These are phyloP conservation scores for Sclerotinia subarctica DNA, from an alignment of 2,329 filamentous ascomycete species.

Conservation along the genomic window DNA sequence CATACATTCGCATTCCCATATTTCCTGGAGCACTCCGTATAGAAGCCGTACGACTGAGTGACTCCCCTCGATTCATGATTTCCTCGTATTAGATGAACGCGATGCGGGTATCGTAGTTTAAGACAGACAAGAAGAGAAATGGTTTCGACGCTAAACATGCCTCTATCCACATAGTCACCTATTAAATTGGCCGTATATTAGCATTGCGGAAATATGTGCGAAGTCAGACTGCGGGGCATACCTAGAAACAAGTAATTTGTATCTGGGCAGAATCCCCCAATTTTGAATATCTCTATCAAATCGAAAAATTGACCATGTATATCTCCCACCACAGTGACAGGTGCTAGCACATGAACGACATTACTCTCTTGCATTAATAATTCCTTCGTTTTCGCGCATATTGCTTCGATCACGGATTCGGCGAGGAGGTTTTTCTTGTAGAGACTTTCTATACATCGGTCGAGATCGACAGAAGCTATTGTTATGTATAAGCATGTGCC, in stretches of 20 bases:
- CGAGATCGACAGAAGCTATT: constrained; percentile 91
- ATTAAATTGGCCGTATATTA: constrained; percentile 14
- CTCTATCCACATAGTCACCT: constrained; percentile 96
- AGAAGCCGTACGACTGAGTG: constrained; percentile 98
- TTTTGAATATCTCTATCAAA: constrained; percentile 98
- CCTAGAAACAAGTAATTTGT: constrained; percentile 98
- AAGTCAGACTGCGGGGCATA: constrained; percentile 41
- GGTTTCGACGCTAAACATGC: constrained; percentile 97
- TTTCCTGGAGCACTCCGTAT: constrained; percentile 95
- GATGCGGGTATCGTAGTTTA: constrained; percentile 92
- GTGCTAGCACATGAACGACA: constrained; percentile 92
- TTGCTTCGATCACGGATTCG: constrained; percentile 96
- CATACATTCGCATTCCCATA: constrained; percentile 98
- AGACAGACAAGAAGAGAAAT: constrained; percentile 97
- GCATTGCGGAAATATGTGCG: constrained; percentile 11
- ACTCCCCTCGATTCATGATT: constrained; percentile 98
- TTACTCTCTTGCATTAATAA: constrained; percentile 99
- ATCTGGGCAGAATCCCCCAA: constrained; percentile 94
- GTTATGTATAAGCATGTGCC: constrained; percentile 2
- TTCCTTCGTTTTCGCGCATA: constrained; percentile 99
- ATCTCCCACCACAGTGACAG: constrained; percentile 95
- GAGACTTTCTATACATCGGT: constrained; percentile 95
- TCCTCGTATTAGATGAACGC: constrained; percentile 92
- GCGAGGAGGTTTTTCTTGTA: constrained; percentile 97
- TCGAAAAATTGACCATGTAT: constrained; percentile 99